Evolutionary conservation across 2,329 filamentous ascomycete species (phyloP), one percentile per base, ranked within the genome.

Genomic region (Ophiognomonia clavigignenti-juglandacearum): DNA sequence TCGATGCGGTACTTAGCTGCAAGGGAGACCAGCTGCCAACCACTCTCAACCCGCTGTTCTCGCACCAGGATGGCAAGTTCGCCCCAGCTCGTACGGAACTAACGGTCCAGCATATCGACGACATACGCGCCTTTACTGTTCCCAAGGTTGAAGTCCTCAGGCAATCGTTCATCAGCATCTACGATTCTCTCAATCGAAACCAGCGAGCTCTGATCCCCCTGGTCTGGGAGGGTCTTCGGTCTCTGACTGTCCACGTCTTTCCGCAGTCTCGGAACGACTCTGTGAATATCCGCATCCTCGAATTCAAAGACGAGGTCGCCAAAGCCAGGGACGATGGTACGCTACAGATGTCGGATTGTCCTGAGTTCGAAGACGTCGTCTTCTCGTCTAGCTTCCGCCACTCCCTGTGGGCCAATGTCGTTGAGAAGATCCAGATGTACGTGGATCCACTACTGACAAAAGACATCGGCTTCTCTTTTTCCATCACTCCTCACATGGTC

Each of bases 401-500:
- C 2, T 6, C 3, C n/a, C 29, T 49, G 6, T 36, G 53, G 22
- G 2, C 14, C 4, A n/a, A 23, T 10, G 16, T 50, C 24, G 4
- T 60, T 10, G 2, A 16, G 0, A 18, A 24, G 1, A 43, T 63
- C 16, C 43, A 31, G 8, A 19, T 4, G 9, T 47, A 47, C 16
- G 26, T 37, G 18, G 2, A 16, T 2, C n/a, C 37, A 0, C 64
- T 65, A 59, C 9, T 55, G 2, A 56, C 56, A 1, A 51, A 53
- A 8, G 29, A 52, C 8, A 8, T 18, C 22, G 60, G 63, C 4
- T 55, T 66, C 11, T 62, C 68, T 1, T 58, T 68, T 22, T 59
- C 58, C 13, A 53, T 69, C 3, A 71, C 67, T 1, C 61, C 64
- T 3, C 72, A 78, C 53, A 53, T 78, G 20, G 60, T 83, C 0